phyloP scores from a whole-genome alignment of 164 flowering plant species.

The Nymphaea colorata region DNA sequence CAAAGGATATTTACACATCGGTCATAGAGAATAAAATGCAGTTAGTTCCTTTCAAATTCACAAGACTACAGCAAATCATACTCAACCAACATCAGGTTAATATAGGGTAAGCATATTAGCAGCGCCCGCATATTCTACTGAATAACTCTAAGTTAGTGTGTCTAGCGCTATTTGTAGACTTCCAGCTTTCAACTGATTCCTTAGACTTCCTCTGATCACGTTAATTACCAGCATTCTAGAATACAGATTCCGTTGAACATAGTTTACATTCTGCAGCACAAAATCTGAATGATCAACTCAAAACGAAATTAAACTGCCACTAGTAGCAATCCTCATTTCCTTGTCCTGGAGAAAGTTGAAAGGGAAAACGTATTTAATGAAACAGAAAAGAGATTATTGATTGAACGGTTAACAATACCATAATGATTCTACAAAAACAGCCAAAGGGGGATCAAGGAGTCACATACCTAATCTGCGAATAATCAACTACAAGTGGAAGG shows the following conservation, averaged over 20 bases:
- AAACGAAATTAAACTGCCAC: background rate
- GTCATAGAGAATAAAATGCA: background rate
- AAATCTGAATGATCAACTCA: background rate
- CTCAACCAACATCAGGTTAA: background rate
- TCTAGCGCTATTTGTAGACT: background rate
- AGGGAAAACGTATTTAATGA: background rate
- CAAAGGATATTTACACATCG: background rate
- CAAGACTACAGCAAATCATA: background rate
- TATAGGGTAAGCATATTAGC: background rate
- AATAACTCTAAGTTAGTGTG: background rate
- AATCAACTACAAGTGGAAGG: conserved; percentile 11
- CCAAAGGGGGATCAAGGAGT: background rate
- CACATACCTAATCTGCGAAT: background rate
- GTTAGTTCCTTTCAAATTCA: background rate
- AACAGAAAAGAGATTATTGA: too few species aligned
- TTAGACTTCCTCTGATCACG: too few species aligned
- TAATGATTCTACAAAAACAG: background rate
- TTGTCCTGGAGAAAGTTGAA: background rate
- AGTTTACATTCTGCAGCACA: background rate
- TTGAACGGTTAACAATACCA: too few species aligned
- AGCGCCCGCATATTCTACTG: background rate
- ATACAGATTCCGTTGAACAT: background rate
- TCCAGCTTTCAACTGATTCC: background rate
- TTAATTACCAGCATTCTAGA: too few species aligned
- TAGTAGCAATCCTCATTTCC: background rate